Evolutionary conservation across 192 early-diverging fungal genomes (phyloP).

Genomic region (Entrophospora sp.): DNA sequence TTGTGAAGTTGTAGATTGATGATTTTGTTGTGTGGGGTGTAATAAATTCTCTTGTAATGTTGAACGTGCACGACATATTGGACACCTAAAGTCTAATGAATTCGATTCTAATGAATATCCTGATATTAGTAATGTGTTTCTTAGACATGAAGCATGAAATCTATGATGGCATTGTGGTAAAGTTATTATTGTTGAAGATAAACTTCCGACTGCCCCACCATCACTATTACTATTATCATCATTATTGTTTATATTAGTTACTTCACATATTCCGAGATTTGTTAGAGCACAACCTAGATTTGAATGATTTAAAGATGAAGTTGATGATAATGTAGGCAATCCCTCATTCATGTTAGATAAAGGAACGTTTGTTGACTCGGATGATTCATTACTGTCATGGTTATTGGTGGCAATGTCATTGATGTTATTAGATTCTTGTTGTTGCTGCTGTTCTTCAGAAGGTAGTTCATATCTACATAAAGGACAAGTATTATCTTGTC

Average conservation of each 20-base stretch:
- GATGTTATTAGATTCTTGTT: not conserved
- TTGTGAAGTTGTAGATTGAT: no score
- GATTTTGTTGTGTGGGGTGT: no score
- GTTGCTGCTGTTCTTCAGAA: not conserved
- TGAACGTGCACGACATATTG: conserved; percentile 7
- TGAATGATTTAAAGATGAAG: not conserved
- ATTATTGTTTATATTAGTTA: not conserved
- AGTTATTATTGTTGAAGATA: not conserved
- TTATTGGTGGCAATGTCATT: not conserved
- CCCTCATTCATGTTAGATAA: not conserved
- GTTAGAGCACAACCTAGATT: not conserved
- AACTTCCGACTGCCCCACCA: no score
- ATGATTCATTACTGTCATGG: not conserved
- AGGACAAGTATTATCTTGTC: conserved; percentile 18
- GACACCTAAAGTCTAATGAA: not conserved
- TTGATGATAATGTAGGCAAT: not conserved
- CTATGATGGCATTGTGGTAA: conserved; percentile 16
- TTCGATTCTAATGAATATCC: not conserved
- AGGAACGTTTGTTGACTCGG: not conserved
- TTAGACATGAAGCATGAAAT: conserved; percentile 16
- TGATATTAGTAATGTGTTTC: conserved; percentile 7
- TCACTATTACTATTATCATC: no score
- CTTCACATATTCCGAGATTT: conserved; percentile 13
- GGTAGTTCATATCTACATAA: conserved; percentile 15
- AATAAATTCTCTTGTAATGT: no score